These are phyloP conservation scores for Nakazawaea ambrosiae DNA, from an alignment of 805 yeast genomes.

Conservation along the genomic window DNA sequence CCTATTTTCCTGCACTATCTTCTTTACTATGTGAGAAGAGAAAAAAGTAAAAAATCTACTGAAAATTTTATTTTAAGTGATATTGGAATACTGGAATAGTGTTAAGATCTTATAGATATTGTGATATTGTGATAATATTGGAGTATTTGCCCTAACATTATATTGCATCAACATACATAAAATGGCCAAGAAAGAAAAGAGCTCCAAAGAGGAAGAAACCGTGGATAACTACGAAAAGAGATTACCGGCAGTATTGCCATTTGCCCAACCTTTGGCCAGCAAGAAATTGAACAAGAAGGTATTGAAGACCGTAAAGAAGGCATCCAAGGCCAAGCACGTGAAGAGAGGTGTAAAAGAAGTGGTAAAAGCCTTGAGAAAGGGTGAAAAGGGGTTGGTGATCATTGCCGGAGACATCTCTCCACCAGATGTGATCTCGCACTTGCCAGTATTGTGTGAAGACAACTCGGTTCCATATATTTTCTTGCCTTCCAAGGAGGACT, in stretches of 20 bases:
- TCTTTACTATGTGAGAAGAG: no score
- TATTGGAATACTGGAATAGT: no score
- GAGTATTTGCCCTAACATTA: no score
- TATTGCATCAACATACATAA: no score
- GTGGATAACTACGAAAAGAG: constrained; percentile 89
- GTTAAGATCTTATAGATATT: no score
- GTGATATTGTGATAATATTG: no score
- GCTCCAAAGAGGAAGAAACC: constrained; percentile 23
- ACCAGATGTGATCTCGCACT: constrained; percentile 91
- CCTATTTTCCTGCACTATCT: no score
- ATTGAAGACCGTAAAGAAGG: constrained; percentile 92
- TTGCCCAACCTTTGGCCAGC: constrained; percentile 92
- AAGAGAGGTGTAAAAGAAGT: constrained; percentile 99
- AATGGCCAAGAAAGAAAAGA: constrained; percentile 40
- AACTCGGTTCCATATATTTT: constrained; percentile 84
- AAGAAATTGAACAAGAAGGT: constrained; percentile 94
- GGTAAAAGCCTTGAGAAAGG: constrained; percentile 94
- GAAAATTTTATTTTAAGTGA: no score
- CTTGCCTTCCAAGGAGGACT: constrained; percentile 95
- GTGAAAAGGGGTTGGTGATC: constrained; percentile 93
- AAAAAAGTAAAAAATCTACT: no score
- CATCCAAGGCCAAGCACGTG: constrained; percentile 96
- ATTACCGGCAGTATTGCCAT: constrained; percentile 83
- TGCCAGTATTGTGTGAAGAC: constrained; percentile 97
- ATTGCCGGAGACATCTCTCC: constrained; percentile 99